Base-by-base conservation (phyloP, 805 yeast species). In the Candida gorgasii region DNA sequence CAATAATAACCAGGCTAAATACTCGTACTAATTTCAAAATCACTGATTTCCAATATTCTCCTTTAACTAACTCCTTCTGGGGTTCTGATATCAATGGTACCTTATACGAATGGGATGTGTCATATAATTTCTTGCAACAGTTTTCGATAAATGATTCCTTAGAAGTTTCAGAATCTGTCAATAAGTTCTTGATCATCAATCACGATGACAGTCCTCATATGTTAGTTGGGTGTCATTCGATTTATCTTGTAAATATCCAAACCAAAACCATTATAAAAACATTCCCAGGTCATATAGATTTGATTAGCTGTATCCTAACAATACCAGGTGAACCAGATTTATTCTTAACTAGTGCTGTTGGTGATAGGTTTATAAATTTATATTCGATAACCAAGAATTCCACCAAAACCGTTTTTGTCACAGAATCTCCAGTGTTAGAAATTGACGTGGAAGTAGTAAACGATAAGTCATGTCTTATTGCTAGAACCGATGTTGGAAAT, bases 291-390 rank as follows among this genome's bases (percentile, higher is more conserved):
- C 95, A 88, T 57, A 78, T 86, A 22, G 75, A 86, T 14, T 83
- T 89, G 3, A 75, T 88, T 30, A 72, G 70, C 51, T 62, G 79
- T 9, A 62, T 83, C 8, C 43, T 73, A 27, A 63, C 74, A 5
- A 56, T 73, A 4, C 47, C 59, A 14, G 46, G 54, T 7, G 56
- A 61, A 24, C 60, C 63, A 7, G 75, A 75, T 36, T 67, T 65
- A 35, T 79, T 89, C 52, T 61, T 86, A 32, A 82, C 93, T 1
- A 76, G 84, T 39, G 95, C 97, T 1, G 69, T 69, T 26, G 83
- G 82, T 46, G 98, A 90, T 61, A 76, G 97, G 51, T 89, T 87
- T 59, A 73, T 89, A 50, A 88, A 88, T 58, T 67, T 86, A 27
- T 82, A 84, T 56, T 75, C 84, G 8, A 42, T 80, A 2, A 63